Conservation (phyloP, 1,284 basidiomycete genomes). For the Inonotus obliquus region DNA sequence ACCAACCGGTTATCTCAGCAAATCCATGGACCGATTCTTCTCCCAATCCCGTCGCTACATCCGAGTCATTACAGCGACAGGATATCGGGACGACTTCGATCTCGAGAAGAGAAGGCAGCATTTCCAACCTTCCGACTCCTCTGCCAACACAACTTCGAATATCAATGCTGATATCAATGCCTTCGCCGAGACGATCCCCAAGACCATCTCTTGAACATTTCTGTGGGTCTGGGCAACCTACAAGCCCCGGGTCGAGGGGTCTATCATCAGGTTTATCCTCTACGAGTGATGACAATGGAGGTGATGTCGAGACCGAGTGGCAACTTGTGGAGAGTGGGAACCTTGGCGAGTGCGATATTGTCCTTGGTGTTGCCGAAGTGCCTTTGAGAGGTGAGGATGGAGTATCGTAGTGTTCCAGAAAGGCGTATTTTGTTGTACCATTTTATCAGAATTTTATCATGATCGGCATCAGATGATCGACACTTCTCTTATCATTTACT, state of each 20-base stretch:
- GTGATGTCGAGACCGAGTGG: too few relatives aligned
- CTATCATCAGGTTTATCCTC: not conserved
- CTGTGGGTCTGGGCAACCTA: not conserved
- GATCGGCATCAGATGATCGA: too few relatives aligned
- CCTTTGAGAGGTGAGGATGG: not conserved
- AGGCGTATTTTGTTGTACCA: too few relatives aligned
- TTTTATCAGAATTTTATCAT: too few relatives aligned
- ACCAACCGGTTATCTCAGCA: not conserved
- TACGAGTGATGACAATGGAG: not conserved
- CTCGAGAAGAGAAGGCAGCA: too few relatives aligned
- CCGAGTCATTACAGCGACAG: too few relatives aligned
- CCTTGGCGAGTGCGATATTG: not conserved
- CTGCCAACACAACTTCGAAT: not conserved
- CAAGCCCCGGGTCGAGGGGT: not conserved
- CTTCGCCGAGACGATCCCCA: not conserved
- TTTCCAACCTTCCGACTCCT: not conserved
- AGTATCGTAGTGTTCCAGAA: too few relatives aligned
- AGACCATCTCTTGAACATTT: not conserved
- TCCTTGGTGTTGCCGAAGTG: not conserved
- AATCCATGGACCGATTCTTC: not conserved
- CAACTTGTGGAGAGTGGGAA: not conserved
- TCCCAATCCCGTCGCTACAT: not conserved
- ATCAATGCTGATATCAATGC: constrained; percentile 10
- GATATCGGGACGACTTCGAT: too few relatives aligned
- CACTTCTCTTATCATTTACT: too few relatives aligned